Percentiles rank a stretch among this genome's conserved stretches.
Evolutionary conservation across 148 eudicot species (phyloP).

Genomic region (Chenopodium suecicum): DNA sequence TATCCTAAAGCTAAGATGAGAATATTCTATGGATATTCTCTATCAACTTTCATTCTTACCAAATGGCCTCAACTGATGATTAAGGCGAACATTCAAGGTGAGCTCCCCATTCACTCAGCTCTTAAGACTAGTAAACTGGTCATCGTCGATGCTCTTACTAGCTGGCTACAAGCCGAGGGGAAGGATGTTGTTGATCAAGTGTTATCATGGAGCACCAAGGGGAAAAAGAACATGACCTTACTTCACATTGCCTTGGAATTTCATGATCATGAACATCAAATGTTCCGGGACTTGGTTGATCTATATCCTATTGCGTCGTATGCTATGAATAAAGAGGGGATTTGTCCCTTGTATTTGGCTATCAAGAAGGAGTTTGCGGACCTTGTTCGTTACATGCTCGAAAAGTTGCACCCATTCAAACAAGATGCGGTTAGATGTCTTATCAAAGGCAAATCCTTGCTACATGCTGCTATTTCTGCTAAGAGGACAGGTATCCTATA

Average conservation of each 20-base stretch:
- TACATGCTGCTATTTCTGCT: background rate
- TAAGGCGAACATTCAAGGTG: background rate
- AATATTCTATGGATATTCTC: no score
- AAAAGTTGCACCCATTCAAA: background rate
- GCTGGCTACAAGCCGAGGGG: background rate
- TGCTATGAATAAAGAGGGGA: constrained; percentile 1
- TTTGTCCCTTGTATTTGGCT: constrained; percentile 7
- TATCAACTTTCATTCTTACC: background rate
- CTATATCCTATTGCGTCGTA: background rate
- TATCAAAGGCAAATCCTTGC: background rate
- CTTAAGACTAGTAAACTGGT: background rate
- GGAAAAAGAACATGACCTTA: background rate
- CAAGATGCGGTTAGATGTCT: background rate
- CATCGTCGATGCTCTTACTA: background rate
- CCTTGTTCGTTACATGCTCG: background rate
- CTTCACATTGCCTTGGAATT: background rate
- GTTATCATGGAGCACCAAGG: background rate
- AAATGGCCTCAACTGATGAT: background rate
- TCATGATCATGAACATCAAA: background rate
- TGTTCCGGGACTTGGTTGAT: background rate
- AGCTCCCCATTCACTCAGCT: background rate
- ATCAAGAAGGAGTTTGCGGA: background rate
- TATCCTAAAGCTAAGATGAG: no score
- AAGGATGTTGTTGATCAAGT: background rate
- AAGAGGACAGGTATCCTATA: background rate